Base-by-base conservation (phyloP, 495 filamentous ascomycete species). In the Choiromyces venosus region DNA sequence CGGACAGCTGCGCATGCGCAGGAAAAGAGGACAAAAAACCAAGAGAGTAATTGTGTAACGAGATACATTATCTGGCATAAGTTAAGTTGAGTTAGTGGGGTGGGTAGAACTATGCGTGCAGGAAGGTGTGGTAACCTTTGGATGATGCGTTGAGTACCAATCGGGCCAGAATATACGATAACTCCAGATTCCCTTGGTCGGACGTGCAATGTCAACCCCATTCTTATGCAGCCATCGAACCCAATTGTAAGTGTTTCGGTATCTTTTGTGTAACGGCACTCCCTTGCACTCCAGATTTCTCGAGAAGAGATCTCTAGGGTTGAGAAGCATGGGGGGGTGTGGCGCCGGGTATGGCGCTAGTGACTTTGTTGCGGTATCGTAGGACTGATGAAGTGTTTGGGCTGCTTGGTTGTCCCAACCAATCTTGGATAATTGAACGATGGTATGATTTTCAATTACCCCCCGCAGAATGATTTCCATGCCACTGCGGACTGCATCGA, bases 1-100 rank as follows among this genome's bases (percentile, higher is more conserved):
- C 75, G 37, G 61, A 71, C 69, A 29, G 77, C 74, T 37, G 80
- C 80, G 46, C 77, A 80, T 29, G 71, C 36, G 66, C 80, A 81
- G n/a, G 74, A 78, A 71, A 82, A 79, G 1, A 77, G 37, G 38
- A 82, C 70, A 25, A 74, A 78, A 12, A 78, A 21, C 80, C 80
- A 82, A 19, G 77, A 73, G 52, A 77, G 69, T 52, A 76, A 35
- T 66, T 82, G 80, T 4, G 46, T 69, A 18, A 40, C 37, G 14
- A 73, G 25, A 56, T 82, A 82, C 10, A 46, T 71, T 18, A 56
- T 52, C 70, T 74, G 21, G 40, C 2, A 16, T 37, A 10, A 61
- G 19, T 16, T 74, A 39, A 71, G 46, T 18, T 29, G 3, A 52
- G 46, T 25, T 25, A 19, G 29, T 25, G 8, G 10, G 25, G 18